Conservation (phyloP, 2,329 filamentous ascomycete genomes). For the Colletotrichum sansevieriae region DNA sequence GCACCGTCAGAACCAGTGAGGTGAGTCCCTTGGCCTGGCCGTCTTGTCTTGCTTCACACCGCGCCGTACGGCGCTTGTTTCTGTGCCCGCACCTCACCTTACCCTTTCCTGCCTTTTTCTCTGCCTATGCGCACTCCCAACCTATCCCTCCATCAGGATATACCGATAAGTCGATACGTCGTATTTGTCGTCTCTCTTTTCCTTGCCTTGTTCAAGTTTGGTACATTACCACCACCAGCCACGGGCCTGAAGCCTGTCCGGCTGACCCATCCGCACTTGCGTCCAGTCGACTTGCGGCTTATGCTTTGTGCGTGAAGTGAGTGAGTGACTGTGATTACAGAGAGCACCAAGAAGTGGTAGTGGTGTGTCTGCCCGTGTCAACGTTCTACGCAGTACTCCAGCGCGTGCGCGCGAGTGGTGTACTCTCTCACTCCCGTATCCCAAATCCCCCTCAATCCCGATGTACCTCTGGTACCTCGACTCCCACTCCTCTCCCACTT, state of each 20-base stretch:
- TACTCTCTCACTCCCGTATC: background rate
- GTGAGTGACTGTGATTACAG: background rate
- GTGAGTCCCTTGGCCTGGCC: slow-evolving; percentile 14
- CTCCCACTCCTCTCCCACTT: slow-evolving; percentile 16
- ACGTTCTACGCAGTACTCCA: no score
- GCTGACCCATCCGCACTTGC: slow-evolving; percentile 8
- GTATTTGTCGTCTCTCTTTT: background rate
- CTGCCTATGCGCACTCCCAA: background rate
- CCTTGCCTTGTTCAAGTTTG: background rate
- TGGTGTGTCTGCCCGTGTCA: background rate
- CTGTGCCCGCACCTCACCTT: no score
- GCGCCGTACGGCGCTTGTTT: no score
- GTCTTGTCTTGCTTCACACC: background rate
- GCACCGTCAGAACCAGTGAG: no score
- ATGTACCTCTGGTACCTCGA: slow-evolving; percentile 16
- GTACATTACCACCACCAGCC: background rate
- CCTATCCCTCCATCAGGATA: background rate
- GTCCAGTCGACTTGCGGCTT: background rate
- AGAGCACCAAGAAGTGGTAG: background rate
- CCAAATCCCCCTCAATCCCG: background rate
- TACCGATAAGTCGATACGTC: background rate
- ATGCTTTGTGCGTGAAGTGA: background rate
- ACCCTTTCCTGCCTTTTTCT: background rate
- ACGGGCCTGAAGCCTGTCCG: slow-evolving; percentile 18
- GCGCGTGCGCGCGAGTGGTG: background rate